A percentile compares a stretch with the other conserved stretches of the same genome.
These are phyloP conservation scores for Eucommia ulmoides DNA, from an alignment of 257 asterid species.

Conservation along the genomic window DNA sequence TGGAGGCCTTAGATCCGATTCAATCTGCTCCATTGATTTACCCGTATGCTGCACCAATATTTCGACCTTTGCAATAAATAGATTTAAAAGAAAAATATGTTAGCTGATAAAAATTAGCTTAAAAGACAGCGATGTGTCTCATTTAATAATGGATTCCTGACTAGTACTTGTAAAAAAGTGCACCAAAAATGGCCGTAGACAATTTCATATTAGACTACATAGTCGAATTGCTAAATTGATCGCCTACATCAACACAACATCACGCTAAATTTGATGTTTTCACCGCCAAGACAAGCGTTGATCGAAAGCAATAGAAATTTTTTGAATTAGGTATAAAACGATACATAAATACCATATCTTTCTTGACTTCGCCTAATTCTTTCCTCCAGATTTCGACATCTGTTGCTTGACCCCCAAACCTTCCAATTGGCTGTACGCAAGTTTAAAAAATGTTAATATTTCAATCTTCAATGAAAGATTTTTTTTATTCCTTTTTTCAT, in stretches of 20 bases:
- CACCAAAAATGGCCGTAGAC: neutral
- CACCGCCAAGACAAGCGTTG: no score
- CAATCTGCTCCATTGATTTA: slow-evolving; percentile 78
- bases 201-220: neutral
- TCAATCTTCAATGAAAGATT: no score
- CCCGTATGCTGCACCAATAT: slow-evolving; percentile 65
- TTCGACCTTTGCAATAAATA: slow-evolving; percentile 37
- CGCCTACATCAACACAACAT: neutral
- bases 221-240: neutral
- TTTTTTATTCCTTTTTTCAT: no score
- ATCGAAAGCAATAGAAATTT: no score
- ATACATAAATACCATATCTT: slow-evolving; percentile 72
- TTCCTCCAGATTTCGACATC: slow-evolving; percentile 84
- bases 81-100: neutral
- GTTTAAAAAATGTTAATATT: slow-evolving; percentile 4
- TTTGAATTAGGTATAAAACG: no score
- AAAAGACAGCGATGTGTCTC: neutral
- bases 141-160: neutral
- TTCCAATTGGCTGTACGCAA: slow-evolving; percentile 68
- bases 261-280: neutral
- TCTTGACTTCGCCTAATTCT: slow-evolving; percentile 69
- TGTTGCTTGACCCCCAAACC: slow-evolving; percentile 95
- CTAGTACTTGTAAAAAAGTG: neutral
- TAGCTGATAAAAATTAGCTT: neutral
- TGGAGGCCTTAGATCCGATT: slow-evolving; percentile 86